Percentiles rank a stretch among this genome's conserved stretches.
These are phyloP conservation scores for Tuctoria greenei DNA, from an alignment of 176 grass and related monocot genomes.

Conservation along the genomic window DNA sequence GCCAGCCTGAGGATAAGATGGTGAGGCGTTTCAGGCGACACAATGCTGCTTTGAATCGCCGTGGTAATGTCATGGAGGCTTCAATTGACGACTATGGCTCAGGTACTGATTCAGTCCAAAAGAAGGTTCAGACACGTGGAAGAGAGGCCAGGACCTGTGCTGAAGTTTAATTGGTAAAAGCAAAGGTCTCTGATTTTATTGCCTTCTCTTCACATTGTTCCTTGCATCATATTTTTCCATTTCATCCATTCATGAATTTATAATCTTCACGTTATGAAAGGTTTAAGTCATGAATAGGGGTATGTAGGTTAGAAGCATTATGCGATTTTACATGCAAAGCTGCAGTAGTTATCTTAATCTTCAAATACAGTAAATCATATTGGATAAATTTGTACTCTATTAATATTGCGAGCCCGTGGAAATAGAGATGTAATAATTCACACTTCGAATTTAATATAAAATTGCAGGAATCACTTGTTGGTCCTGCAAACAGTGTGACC, in stretches of 20 bases:
- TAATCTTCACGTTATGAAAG: neutral
- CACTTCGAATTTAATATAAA: neutral
- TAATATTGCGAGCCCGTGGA: too few species aligned
- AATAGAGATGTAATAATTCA: neutral
- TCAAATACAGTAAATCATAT: neutral
- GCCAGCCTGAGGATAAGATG: conserved; percentile 51
- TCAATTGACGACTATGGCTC: conserved; percentile 38
- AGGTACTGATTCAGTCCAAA: conserved; percentile 22
- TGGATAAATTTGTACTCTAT: too few species aligned
- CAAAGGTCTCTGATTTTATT: conserved; percentile 38
- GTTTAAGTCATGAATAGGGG: neutral
- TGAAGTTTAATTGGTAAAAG: conserved; percentile 38
- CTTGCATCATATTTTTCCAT: neutral
- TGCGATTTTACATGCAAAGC: neutral
- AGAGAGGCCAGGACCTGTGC: conserved; percentile 17
- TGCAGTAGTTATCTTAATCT: neutral
- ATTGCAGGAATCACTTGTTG: too few species aligned
- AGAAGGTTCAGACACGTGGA: conserved; percentile 22
- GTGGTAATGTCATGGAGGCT: neutral
- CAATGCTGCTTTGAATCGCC: neutral
- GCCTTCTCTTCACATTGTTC: conserved; percentile 10
- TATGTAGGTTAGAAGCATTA: neutral
- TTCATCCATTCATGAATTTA: neutral
- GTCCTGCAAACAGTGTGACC: neutral
- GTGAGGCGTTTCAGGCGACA: conserved; percentile 48